phyloP scores from a whole-genome alignment of 2,329 filamentous ascomycete genomes.

The Sarocladium kiliense region DNA sequence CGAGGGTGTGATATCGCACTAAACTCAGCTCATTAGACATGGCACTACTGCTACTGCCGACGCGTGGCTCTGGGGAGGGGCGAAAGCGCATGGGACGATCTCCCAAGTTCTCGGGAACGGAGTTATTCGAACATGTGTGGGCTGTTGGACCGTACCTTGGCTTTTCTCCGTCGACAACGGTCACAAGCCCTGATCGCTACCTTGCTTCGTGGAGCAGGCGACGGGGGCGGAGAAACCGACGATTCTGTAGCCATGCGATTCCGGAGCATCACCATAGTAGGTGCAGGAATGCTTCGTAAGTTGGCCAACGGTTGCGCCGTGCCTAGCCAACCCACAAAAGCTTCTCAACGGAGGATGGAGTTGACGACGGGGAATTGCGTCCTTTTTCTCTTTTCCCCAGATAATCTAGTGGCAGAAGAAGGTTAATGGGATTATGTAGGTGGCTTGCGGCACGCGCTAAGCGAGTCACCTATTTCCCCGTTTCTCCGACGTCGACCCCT shows the following conservation, averaged over 20 bases:
- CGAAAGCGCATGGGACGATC: not conserved
- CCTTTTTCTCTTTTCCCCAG: not conserved
- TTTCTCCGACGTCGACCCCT: not conserved
- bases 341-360: too few relatives aligned
- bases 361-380: not conserved
- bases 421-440: not conserved
- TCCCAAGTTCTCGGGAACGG: not conserved
- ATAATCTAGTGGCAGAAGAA: not conserved
- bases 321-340: too few relatives aligned
- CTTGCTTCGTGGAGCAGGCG: constrained; percentile 14
- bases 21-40: not conserved
- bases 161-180: constrained; percentile 31
- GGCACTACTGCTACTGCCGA: not conserved
- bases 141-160: constrained; percentile 19
- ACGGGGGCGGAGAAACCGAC: constrained; percentile 14
- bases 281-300: not conserved
- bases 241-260: constrained; percentile 14
- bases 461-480: not conserved
- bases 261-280: constrained; percentile 4
- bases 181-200: constrained; percentile 26
- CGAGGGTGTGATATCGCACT: constrained; percentile 10
- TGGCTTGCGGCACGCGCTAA: not conserved
- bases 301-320: too few relatives aligned
- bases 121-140: not conserved
- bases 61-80: not conserved